Conservation (phyloP, 345 rosid species). For the Psidium friedrichsthalianum region DNA sequence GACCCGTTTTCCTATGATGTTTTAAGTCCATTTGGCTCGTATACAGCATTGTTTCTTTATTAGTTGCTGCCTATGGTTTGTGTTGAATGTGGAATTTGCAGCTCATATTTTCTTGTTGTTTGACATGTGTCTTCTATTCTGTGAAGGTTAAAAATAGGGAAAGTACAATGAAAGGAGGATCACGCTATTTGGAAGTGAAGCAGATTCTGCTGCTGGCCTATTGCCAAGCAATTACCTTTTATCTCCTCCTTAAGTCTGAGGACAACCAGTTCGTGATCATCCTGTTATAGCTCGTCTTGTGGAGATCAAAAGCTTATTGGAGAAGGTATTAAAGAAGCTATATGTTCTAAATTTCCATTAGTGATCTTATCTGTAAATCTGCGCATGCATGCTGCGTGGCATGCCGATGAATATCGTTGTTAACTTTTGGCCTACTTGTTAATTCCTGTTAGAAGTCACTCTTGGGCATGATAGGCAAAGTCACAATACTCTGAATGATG, state of each 20-base stretch:
- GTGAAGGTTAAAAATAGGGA: slow-evolving; percentile 44
- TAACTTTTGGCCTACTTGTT: not conserved
- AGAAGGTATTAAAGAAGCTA: slow-evolving; percentile 41
- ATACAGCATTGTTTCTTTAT: not conserved
- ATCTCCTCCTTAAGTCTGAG: slow-evolving; percentile 89
- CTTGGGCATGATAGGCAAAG: not conserved
- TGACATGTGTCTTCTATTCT: not conserved
- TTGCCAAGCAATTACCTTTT: slow-evolving; percentile 82
- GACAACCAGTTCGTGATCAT: slow-evolving; percentile 79
- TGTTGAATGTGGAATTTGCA: not conserved
- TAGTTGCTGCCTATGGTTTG: not conserved
- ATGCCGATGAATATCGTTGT: not conserved
- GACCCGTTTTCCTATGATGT: not conserved
- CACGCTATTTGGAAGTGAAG: slow-evolving; percentile 67
- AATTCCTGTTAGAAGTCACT: not conserved
- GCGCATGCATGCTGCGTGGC: not conserved
- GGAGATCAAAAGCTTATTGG: slow-evolving; percentile 60
- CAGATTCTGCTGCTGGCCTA: slow-evolving; percentile 69
- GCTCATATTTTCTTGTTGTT: not conserved
- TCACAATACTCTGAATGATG: not conserved
- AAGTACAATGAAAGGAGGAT: slow-evolving; percentile 28
- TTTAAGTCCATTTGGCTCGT: not conserved
- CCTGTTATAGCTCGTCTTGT: slow-evolving; percentile 88
- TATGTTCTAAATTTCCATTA: not conserved
- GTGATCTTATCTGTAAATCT: not conserved